Evolutionary conservation across 2,329 filamentous ascomycete species (phyloP).

Genomic region (Exophiala mesophila): DNA sequence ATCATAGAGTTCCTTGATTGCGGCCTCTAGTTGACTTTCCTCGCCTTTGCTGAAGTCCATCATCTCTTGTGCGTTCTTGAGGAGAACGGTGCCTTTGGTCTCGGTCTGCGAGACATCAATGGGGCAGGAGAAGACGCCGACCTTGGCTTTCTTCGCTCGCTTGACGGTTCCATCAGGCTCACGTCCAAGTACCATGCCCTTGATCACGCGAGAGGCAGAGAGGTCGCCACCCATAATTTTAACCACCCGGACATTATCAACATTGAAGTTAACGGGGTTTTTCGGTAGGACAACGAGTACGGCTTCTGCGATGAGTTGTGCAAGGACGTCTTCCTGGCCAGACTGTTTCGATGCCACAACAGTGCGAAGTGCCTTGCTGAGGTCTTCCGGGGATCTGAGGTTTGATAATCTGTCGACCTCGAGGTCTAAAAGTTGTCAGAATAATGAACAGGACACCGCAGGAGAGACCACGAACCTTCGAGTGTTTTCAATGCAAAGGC

Average conservation of each 20-base stretch:
- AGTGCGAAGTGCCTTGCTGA: conserved; percentile 91
- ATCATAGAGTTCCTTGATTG: conserved; percentile 94
- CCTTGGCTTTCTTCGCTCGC: conserved; percentile 88
- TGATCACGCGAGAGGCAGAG: conserved; percentile 89
- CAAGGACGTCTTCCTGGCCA: conserved; percentile 83
- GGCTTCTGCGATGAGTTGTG: conserved; percentile 77
- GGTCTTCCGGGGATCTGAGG: conserved; percentile 71
- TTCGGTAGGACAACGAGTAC: conserved; percentile 87
- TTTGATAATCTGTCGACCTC: conserved; percentile 87
- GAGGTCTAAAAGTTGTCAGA: conserved; percentile 53
- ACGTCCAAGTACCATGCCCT: conserved; percentile 96
- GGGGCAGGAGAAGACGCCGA: conserved; percentile 92
- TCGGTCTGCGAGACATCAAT: conserved; percentile 96
- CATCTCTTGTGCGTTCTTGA: conserved; percentile 99
- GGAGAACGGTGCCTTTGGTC: conserved; percentile 94
- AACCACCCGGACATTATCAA: conserved; percentile 97
- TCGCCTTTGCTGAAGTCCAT: conserved; percentile 97
- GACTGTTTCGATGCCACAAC: conserved; percentile 96
- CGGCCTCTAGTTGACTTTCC: conserved; percentile 81
- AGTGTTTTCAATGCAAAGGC: conserved; percentile 78
- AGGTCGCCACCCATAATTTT: conserved; percentile 99
- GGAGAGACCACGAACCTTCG: conserved; percentile 52
- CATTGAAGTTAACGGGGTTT: conserved; percentile 93
- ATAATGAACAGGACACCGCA: conserved; percentile 7
- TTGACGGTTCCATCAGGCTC: conserved; percentile 90